Percentiles rank a stretch among this genome's conserved stretches.
phyloP scores from a whole-genome alignment of 768 basidiomycete species.

The Rhodotorula paludigena region DNA sequence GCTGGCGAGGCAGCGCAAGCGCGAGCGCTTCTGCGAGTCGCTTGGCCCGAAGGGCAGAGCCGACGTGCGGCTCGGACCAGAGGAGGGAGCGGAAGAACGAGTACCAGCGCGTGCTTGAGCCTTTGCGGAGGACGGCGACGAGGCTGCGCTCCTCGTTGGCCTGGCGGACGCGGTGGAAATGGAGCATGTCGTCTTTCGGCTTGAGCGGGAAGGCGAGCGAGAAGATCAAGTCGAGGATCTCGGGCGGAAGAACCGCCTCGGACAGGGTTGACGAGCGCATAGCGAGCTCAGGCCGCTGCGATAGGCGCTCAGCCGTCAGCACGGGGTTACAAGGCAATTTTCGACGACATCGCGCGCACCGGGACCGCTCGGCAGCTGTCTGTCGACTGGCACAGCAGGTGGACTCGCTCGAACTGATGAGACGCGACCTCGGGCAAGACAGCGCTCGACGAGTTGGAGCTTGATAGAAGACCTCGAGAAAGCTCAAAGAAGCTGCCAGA shows the following conservation, averaged over 20 bases:
- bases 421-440: no score
- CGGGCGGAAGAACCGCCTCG: background rate
- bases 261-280: no score
- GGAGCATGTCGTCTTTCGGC: background rate
- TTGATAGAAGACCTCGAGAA: no score
- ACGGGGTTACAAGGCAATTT: background rate
- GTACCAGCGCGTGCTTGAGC: no score
- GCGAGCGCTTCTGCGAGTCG: background rate
- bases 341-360: no score
- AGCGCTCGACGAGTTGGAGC: no score
- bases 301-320: background rate
- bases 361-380: no score
- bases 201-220: background rate
- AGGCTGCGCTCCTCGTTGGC: background rate
- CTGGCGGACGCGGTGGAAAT: slow-evolving; percentile 1
- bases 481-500: no score
- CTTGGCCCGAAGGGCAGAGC: background rate
- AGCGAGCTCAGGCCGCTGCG: background rate
- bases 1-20: slow-evolving; percentile 56
- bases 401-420: no score
- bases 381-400: no score
- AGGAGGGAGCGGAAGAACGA: slow-evolving; percentile 9
- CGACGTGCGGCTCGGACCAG: background rate
- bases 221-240: slow-evolving; percentile 11
- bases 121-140: no score